These are phyloP conservation scores for Pisolithus microcarpus DNA, from an alignment of 768 basidiomycete species.

Conservation along the genomic window DNA sequence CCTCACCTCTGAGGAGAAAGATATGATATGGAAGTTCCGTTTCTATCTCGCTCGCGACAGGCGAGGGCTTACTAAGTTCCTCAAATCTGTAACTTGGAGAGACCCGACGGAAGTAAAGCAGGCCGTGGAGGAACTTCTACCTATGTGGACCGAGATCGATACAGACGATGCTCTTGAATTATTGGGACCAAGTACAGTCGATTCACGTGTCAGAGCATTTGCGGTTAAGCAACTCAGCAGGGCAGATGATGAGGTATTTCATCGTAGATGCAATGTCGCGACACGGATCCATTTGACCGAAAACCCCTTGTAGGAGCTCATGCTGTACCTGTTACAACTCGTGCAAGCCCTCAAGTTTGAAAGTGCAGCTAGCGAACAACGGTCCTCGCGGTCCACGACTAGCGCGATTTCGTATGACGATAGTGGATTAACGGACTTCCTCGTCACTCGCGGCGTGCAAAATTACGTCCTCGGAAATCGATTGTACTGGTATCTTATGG, in stretches of 20 bases:
- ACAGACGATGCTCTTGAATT: slow-evolving; percentile 95
- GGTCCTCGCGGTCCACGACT: slow-evolving; percentile 63
- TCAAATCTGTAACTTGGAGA: slow-evolving; percentile 96
- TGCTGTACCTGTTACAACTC: slow-evolving; percentile 88
- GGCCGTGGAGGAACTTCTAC: slow-evolving; percentile 91
- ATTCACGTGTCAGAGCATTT: slow-evolving; percentile 88
- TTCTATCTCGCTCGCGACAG: slow-evolving; percentile 92
- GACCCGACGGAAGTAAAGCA: slow-evolving; percentile 96
- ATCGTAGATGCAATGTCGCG: neutral
- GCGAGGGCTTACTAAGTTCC: slow-evolving; percentile 92
- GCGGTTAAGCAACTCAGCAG: slow-evolving; percentile 86
- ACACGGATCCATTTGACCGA: neutral
- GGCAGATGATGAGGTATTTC: slow-evolving; percentile 87
- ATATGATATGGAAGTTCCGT: slow-evolving; percentile 98
- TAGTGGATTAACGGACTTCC: slow-evolving; percentile 87
- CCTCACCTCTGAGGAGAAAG: slow-evolving; percentile 88
- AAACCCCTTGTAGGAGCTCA: slow-evolving; percentile 63
- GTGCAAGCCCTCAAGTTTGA: slow-evolving; percentile 99
- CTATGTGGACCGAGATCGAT: slow-evolving; percentile 96
- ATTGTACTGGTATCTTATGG: slow-evolving; percentile 97
- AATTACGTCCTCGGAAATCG: slow-evolving; percentile 85
- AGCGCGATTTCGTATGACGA: slow-evolving; percentile 83
- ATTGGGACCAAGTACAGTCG: slow-evolving; percentile 82
- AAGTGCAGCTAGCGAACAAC: slow-evolving; percentile 67
- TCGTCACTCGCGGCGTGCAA: slow-evolving; percentile 76